Conservation (phyloP, 1,139 yeast genomes). For the Diutina siamensis region DNA sequence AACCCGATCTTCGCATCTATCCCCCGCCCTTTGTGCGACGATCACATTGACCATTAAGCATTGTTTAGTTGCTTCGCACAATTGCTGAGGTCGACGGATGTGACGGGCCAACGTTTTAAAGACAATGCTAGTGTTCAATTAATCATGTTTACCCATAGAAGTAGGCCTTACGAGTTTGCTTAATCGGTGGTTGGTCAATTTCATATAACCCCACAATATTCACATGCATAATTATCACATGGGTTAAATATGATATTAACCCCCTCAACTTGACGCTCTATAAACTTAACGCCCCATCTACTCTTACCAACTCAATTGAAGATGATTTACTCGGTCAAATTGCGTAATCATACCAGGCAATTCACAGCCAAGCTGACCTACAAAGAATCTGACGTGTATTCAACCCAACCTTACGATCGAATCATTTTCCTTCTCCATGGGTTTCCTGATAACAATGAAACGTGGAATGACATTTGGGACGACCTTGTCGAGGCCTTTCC, state of each 20-base stretch:
- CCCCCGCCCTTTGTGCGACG: too few relatives aligned
- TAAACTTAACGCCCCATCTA: neutral
- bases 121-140: too few relatives aligned
- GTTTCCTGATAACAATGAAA: constrained; percentile 29
- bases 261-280: neutral
- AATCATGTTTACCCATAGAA: too few relatives aligned
- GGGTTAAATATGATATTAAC: neutral
- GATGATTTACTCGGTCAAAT: neutral
- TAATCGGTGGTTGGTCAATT: too few relatives aligned
- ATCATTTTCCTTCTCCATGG: constrained; percentile 29
- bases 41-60: too few relatives aligned
- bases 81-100: too few relatives aligned
- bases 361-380: constrained; percentile 5
- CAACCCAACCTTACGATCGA: constrained; percentile 9
- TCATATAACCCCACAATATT: too few relatives aligned
- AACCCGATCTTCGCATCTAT: too few relatives aligned
- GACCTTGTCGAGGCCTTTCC: neutral
- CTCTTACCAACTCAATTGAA: neutral
- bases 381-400: constrained; percentile 1
- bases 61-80: too few relatives aligned
- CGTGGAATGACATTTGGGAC: constrained; percentile 13
- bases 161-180: too few relatives aligned
- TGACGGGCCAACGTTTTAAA: too few relatives aligned
- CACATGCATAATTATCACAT: too few relatives aligned
- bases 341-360: neutral